phyloP scores from a whole-genome alignment of 2,329 filamentous ascomycete species.

The Penicillium sp. region DNA sequence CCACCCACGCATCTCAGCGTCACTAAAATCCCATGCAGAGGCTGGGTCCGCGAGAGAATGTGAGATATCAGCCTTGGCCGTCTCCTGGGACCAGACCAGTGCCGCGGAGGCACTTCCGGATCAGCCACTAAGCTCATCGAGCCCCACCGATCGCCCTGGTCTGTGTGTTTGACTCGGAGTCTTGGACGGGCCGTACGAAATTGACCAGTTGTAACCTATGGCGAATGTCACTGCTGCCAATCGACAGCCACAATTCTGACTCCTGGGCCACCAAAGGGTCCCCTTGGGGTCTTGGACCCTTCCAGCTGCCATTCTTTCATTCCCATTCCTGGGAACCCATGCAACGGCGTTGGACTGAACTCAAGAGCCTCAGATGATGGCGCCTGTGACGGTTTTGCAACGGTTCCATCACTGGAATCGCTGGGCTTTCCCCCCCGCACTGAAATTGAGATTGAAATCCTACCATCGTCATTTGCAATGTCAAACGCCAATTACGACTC shows the following conservation, averaged over 20 bases:
- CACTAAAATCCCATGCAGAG: conserved; percentile 24
- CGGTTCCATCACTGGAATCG: conserved; percentile 24
- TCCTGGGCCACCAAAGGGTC: conserved; percentile 5
- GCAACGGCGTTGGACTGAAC: conserved; percentile 26
- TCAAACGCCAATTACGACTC: conserved; percentile 3
- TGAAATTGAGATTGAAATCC: not conserved
- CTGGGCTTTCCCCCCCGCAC: conserved; percentile 6
- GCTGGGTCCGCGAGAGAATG: conserved; percentile 31
- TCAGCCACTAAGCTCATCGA: conserved; percentile 27
- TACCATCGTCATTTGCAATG: conserved; percentile 13
- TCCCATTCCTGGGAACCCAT: conserved; percentile 30
- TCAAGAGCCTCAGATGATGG: conserved; percentile 14
- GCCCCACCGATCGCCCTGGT: conserved; percentile 22
- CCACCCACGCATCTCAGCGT: conserved; percentile 7
- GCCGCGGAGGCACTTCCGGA: conserved; percentile 22
- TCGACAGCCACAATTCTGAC: conserved; percentile 10
- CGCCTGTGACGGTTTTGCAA: conserved; percentile 5
- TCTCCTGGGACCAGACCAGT: conserved; percentile 9
- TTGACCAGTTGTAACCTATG: conserved; percentile 4
- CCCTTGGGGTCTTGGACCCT: not conserved
- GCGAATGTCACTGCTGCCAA: not conserved
- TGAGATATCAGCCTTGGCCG: conserved; percentile 35
- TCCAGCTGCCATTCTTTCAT: conserved; percentile 4
- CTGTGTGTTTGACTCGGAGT: not conserved
- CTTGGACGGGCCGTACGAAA: not conserved